A percentile compares a stretch with the other conserved stretches of the same genome.
These are phyloP conservation scores for Colletotrichum limetticola DNA, from an alignment of 2,329 filamentous ascomycete species.

Conservation along the genomic window DNA sequence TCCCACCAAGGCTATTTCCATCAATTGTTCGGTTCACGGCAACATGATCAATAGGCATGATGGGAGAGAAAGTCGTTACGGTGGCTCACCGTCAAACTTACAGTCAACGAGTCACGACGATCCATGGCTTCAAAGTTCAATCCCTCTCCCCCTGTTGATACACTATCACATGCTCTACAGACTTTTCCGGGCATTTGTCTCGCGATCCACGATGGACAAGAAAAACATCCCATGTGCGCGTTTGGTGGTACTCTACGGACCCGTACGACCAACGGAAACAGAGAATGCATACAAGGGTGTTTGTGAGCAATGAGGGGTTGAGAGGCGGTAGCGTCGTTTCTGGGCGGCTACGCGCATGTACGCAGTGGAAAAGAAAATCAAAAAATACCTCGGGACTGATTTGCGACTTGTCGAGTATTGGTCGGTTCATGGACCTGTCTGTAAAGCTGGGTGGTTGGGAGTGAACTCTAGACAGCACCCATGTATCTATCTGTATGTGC, in stretches of 20 bases:
- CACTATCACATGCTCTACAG: no score
- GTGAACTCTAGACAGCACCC: background rate
- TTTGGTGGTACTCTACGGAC: background rate
- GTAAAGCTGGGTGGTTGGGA: background rate
- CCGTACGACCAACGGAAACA: background rate
- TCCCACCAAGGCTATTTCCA: no score
- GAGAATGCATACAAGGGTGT: background rate
- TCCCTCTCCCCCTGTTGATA: no score
- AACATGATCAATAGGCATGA: no score
- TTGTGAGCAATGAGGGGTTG: background rate
- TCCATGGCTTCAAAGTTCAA: no score
- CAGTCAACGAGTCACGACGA: background rate
- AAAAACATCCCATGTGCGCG: background rate
- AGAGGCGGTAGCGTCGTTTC: slow-evolving; percentile 4
- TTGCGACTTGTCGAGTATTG: slow-evolving; percentile 6
- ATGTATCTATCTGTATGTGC: background rate
- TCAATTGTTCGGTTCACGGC: no score
- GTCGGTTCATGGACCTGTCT: background rate
- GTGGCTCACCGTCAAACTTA: no score
- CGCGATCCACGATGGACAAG: background rate
- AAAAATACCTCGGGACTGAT: background rate
- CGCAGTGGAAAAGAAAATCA: no score
- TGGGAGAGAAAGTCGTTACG: no score
- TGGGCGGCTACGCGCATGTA: slow-evolving; percentile 19
- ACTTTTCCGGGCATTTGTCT: no score